phyloP scores from a whole-genome alignment of 768 basidiomycete genomes.

The Amanita muscaria region DNA sequence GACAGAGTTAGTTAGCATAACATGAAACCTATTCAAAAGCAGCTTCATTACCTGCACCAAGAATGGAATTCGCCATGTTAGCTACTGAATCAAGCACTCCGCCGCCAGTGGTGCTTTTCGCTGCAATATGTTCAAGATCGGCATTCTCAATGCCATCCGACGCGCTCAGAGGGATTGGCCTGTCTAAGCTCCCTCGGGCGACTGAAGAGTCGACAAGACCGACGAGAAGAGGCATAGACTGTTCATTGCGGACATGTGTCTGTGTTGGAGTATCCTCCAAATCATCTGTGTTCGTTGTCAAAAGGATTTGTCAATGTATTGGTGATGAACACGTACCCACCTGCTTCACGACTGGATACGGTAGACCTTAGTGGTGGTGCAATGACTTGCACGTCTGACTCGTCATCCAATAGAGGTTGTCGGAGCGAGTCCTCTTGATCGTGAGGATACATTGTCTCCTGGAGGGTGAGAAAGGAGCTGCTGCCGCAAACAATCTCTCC shows the following conservation, averaged over 20 bases:
- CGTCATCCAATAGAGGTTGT: conserved; percentile 42
- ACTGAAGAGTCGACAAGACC: conserved; percentile 66
- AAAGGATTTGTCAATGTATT: conserved; percentile 3
- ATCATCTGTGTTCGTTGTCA: too few relatives aligned
- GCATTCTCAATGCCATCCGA: conserved; percentile 23
- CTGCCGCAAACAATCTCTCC: too few relatives aligned
- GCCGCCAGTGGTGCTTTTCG: conserved; percentile 59
- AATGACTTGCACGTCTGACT: conserved; percentile 50
- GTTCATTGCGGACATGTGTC: conserved; percentile 34
- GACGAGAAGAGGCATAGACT: conserved; percentile 67
- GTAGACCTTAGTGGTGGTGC: conserved; percentile 66
- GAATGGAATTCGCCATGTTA: conserved; percentile 94
- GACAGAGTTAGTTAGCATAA: conserved; percentile 7
- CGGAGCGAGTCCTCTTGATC: conserved; percentile 26
- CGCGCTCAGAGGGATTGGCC: conserved; percentile 38
- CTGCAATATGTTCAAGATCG: conserved; percentile 67
- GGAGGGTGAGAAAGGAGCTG: too few relatives aligned
- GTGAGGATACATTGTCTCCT: too few relatives aligned
- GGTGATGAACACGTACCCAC: conserved; percentile 38
- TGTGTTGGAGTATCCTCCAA: conserved; percentile 51
- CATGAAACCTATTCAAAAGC: conserved; percentile 2
- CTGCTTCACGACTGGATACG: conserved; percentile 67
- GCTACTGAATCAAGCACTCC: conserved; percentile 73
- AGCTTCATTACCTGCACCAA: conserved; percentile 67
- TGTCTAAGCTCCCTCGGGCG: conserved; percentile 47